Evolutionary conservation across 2,329 filamentous ascomycete species (phyloP), one percentile per base, ranked within the genome.

Genomic region (Exophiala bonariae): DNA sequence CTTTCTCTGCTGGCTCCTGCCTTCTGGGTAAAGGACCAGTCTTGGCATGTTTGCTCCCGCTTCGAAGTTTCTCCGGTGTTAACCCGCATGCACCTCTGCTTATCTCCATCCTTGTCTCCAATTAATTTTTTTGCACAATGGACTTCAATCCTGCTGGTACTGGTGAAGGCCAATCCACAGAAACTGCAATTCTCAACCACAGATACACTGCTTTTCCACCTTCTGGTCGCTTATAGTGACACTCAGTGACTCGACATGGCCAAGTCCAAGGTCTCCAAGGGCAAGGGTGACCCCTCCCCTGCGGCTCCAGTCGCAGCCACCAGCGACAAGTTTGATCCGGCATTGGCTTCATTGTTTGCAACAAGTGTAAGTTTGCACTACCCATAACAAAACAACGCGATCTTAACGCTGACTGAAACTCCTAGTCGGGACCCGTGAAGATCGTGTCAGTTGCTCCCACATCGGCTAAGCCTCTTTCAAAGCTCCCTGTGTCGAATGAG

Each of bases 261-360:
- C 30, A 54, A 50, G 30, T 48, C 44, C 9, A 44, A 50, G 31
- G 36, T 45, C 23, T 3, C 18, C n/a, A 45, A 44, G n/a, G 35
- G 36, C 16, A 2, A 22, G 10, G 20, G 13, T 19, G 38, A 26
- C 13, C 10, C 46, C 2, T 17, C 39, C 28, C 16, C 31, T 13
- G 16, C 34, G 2, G 23, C 28, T 22, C 41, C 8, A 33, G 28
- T 53, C 20, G 35, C 31, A 14, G 46, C 49, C n/a, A 54, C 43
- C 38, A 38, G 45, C n/a, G 42, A 42, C 65, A 74, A 76, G 50
- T 74, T 89, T 50, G 86, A 90, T 72, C 84, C 86, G 64, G 71
- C 76, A 46, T 73, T 90, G 57, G 77, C 83, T 61, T 82, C 84
- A 52, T 76, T 90, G 31, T 90, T 90, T 69, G 78, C 83, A 47